These are phyloP conservation scores for Omphalea diandra DNA, from an alignment of 441 rosid species.

Conservation along the genomic window DNA sequence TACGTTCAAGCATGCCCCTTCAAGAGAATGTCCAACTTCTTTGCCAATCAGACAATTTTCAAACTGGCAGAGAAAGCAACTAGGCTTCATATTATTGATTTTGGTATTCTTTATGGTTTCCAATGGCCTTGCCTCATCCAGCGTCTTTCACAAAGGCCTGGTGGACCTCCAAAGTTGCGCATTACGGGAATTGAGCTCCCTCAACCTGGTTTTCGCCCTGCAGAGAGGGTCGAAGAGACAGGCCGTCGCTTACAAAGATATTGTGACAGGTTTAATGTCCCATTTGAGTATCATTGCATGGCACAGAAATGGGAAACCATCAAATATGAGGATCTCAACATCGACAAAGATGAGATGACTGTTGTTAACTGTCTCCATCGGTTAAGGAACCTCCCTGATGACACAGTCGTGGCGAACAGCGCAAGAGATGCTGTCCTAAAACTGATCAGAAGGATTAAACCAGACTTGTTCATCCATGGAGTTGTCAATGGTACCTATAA, in stretches of 20 bases:
- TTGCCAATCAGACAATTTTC: conserved; percentile 57
- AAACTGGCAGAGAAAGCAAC: conserved; percentile 52
- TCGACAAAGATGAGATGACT: conserved; percentile 51
- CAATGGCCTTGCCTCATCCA: conserved; percentile 97
- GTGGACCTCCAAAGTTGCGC: conserved; percentile 73
- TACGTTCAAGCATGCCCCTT: conserved; percentile 63
- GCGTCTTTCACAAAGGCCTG: conserved; percentile 48
- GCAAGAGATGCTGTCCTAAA: conserved; percentile 73
- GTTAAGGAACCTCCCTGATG: conserved; percentile 70
- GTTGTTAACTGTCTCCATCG: conserved; percentile 66
- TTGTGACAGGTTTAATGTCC: conserved; percentile 70
- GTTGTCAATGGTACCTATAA: conserved; percentile 68
- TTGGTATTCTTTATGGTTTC: conserved; percentile 87
- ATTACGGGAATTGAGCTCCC: conserved; percentile 90
- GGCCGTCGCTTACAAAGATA: conserved; percentile 62
- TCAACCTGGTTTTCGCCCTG: conserved; percentile 83
- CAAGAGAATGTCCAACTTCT: conserved; percentile 58
- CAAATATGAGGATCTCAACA: conserved; percentile 60
- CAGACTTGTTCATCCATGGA: conserved; percentile 69
- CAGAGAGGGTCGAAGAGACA: conserved; percentile 79
- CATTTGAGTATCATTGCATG: conserved; percentile 60
- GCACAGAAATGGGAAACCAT: conserved; percentile 91
- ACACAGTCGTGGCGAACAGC: conserved; percentile 55
- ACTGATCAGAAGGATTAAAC: conserved; percentile 59
- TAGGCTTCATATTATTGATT: conserved; percentile 74